Base-by-base conservation (phyloP, 140 eudicot genomes). In the Senecio squalidus region DNA sequence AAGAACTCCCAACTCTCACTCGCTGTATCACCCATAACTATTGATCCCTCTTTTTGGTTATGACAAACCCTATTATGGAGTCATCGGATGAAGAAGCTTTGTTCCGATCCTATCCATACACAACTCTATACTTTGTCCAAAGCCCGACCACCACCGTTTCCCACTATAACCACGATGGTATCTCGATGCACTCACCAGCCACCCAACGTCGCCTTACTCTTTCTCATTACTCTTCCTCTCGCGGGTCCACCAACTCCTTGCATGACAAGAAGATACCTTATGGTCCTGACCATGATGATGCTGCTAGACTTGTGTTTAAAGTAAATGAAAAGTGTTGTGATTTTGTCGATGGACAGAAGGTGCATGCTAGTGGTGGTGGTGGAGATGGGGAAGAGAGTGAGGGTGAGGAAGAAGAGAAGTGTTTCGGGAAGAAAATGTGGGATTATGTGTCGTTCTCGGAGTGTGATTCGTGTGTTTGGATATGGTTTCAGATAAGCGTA, bases 31-130 rank as follows among this genome's bases (percentile, higher is more conserved):
- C n/a, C n/a, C n/a, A n/a, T n/a, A n/a, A n/a, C n/a, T n/a, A n/a
- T n/a, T n/a, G n/a, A 21, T n/a, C 0, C 51, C 24, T 4, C 2
- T 0, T 33, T 15, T 45, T 58, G 45, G 60, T 65, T 67, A 38
- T 72, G 82, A 22, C 64, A 2, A 73, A 61, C 44, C 24, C 51
- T 9, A 52, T 33, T 23, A 75, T 28, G 65, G 90, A 78, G 4
- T 66, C 76, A 55, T 71, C 80, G 20, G 89, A 84, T 62, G 89
- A 85, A 46, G 94, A 88, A 74, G 82, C 96, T 6, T 46, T 84
- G 1, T 84, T 78, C 64, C 60, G 71, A 4, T 64, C 82, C 10
- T 76, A 78, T 69, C 80, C 81, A 8, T 82, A 71, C 60, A 52
- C 88, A 0, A 26, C 80, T 2, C 60, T 78, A 51, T 87, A 84